A percentile compares a stretch with the other conserved stretches of the same genome.
Conservation (phyloP, 495 filamentous ascomycete species). For the Penicillium bovifimosum region DNA sequence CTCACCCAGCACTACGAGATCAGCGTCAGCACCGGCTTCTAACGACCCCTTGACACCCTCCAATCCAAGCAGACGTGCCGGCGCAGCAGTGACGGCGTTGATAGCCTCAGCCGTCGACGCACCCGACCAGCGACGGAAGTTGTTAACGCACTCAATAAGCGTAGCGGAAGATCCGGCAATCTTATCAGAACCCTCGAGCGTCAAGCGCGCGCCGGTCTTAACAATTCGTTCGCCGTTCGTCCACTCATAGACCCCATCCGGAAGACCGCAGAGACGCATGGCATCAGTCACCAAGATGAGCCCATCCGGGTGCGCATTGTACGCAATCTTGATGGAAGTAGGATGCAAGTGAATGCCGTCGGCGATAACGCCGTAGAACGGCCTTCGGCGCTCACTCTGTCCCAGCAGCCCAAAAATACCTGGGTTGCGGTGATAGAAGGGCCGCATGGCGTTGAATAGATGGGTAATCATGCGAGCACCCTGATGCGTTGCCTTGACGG, state of each 20-base stretch:
- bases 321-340: slow-evolving; percentile 53
- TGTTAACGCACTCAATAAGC: slow-evolving; percentile 74
- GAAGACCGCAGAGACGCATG: slow-evolving; percentile 59
- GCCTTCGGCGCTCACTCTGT: slow-evolving; percentile 39
- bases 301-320: slow-evolving; percentile 49
- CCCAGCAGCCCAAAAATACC: slow-evolving; percentile 74
- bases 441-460: slow-evolving; percentile 85
- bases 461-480: slow-evolving; percentile 85
- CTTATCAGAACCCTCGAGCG: slow-evolving; percentile 62
- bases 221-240: slow-evolving; percentile 67
- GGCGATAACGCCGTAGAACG: slow-evolving; percentile 57
- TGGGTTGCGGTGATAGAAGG: slow-evolving; percentile 78
- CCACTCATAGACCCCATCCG: slow-evolving; percentile 74
- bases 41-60: slow-evolving; percentile 61
- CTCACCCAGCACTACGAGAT: slow-evolving; percentile 67
- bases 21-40: slow-evolving; percentile 68
- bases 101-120: slow-evolving; percentile 59
- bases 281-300: slow-evolving; percentile 58
- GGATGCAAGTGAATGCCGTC: slow-evolving; percentile 62
- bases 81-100: slow-evolving; percentile 63
- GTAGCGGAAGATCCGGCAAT: slow-evolving; percentile 69
- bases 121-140: slow-evolving; percentile 69
- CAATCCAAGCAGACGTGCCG: slow-evolving; percentile 67
- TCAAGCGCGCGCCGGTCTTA: slow-evolving; percentile 62
- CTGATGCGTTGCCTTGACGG: slow-evolving; percentile 54